Conservation (phyloP, 2,329 filamentous ascomycete genomes). For the Cladophialophora psammophila region DNA sequence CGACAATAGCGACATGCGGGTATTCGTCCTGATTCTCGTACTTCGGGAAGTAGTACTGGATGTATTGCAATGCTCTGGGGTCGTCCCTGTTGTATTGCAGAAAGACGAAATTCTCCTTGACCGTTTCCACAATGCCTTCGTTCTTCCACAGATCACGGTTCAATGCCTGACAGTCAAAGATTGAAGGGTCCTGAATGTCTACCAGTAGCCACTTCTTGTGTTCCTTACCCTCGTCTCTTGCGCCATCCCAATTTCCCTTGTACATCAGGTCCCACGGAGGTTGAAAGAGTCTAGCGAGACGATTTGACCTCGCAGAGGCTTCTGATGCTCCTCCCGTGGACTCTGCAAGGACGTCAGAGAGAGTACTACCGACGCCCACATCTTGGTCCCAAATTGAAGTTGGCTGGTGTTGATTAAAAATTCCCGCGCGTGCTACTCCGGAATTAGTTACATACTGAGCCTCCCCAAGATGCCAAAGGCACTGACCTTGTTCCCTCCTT, state of each 20-base stretch:
- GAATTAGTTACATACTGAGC: slow-evolving; percentile 16
- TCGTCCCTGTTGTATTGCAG: slow-evolving; percentile 92
- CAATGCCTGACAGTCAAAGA: slow-evolving; percentile 92
- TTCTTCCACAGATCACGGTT: slow-evolving; percentile 98
- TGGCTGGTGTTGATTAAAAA: slow-evolving; percentile 71
- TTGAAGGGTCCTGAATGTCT: slow-evolving; percentile 90
- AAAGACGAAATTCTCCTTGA: slow-evolving; percentile 94
- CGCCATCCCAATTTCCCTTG: slow-evolving; percentile 79
- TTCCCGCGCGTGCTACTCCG: slow-evolving; percentile 55
- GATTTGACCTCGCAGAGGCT: slow-evolving; percentile 72
- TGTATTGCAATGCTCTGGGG: slow-evolving; percentile 76
- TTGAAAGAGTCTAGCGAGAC: slow-evolving; percentile 88
- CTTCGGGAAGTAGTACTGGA: slow-evolving; percentile 86
- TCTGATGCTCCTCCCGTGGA: slow-evolving; percentile 72
- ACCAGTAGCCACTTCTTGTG: slow-evolving; percentile 93
- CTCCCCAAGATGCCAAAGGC: neutral
- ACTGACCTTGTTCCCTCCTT: slow-evolving; percentile 45
- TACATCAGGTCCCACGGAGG: slow-evolving; percentile 92
- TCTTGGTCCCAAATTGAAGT: slow-evolving; percentile 60
- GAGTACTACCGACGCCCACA: slow-evolving; percentile 52
- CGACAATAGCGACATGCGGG: slow-evolving; percentile 93
- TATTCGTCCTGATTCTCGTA: slow-evolving; percentile 88
- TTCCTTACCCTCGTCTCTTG: slow-evolving; percentile 83
- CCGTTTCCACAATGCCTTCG: slow-evolving; percentile 74
- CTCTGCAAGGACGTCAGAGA: slow-evolving; percentile 59